Evolutionary conservation across 1,284 basidiomycete species (phyloP).

Genomic region (Moniliophthora roreri): DNA sequence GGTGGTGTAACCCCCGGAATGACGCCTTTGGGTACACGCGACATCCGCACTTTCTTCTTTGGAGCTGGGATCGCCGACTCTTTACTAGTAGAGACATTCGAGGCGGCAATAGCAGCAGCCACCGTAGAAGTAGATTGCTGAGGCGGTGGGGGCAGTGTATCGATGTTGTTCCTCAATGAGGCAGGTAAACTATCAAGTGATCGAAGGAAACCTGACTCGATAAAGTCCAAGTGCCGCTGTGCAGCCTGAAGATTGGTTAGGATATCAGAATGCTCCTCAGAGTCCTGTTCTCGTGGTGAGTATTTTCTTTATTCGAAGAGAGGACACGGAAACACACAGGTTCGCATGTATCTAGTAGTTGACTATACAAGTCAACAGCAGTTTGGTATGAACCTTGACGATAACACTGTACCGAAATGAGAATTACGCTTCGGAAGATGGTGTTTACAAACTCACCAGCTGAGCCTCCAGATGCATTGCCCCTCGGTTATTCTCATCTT

Average conservation of each 20-base stretch:
- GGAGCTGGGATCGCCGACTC: slow-evolving; percentile 17
- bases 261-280: slow-evolving; percentile 87
- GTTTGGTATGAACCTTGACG: slow-evolving; percentile 72
- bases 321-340: slow-evolving; percentile 47
- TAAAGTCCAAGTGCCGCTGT: slow-evolving; percentile 79
- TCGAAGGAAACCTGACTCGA: slow-evolving; percentile 66
- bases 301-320: slow-evolving; percentile 3
- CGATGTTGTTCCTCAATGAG: slow-evolving; percentile 51
- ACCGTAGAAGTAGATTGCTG: slow-evolving; percentile 34
- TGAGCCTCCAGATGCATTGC: slow-evolving; percentile 82
- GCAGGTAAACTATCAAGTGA: slow-evolving; percentile 59
- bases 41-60: slow-evolving; percentile 58
- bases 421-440: slow-evolving; percentile 1
- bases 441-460: slow-evolving; percentile 53
- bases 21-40: slow-evolving; percentile 70
- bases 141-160: slow-evolving; percentile 59
- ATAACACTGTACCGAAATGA: slow-evolving; percentile 54
- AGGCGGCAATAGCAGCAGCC: slow-evolving; percentile 27
- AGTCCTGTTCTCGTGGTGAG: slow-evolving; percentile 45
- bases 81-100: slow-evolving; percentile 18
- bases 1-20: slow-evolving; percentile 72
- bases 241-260: slow-evolving; percentile 80
- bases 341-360: slow-evolving; percentile 73
- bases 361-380: slow-evolving; percentile 76
- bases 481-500: slow-evolving; percentile 52